Base-by-base conservation (phyloP, 2,329 filamentous ascomycete species). In the Ceratocystis smalleyi region DNA sequence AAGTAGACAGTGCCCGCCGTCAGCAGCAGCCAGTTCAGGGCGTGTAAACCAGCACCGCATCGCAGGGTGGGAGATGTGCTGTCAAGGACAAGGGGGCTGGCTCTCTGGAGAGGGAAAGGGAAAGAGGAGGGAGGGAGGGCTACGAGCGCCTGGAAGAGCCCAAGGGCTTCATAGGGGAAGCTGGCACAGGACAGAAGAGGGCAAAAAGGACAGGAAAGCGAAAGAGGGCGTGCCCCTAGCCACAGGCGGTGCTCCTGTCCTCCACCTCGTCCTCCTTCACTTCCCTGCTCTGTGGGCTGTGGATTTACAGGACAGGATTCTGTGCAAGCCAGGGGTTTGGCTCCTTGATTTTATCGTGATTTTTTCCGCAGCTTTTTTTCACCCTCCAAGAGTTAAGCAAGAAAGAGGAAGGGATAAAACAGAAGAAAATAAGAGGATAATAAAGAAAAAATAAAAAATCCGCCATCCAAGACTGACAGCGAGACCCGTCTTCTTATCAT, bases 241-340 rank as follows among this genome's bases (percentile, higher is more conserved):
- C 27, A 57, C 54, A 32, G 54, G 30, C 24, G 27, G 54, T n/a
- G 54, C 54, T 30, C 49, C 49, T 24, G 5, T 30, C 51, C 17
- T n/a, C n/a, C 47, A 19, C 35, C 35, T 40, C 35, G 35, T 40
- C 35, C 35, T 40, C 35, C 35, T 40, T 15, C 35, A 40, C 35
- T 57, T 57, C 54, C 54, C 54, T 57, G 24, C 54, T 57, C 27
- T 35, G 27, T 57, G 54, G 27, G 22, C 30, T 27, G 30, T 19
- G n/a, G 54, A 57, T 57, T 57, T 35, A 57, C 54, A 57, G 54
- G 54, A n/a, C 54, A 57, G 54, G 54, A 57, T 35, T n/a, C 12
- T 57, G 54, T 15, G 3, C 17, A 32, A 35, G 54, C 54, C 54
- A 57, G 54, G 54, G 54, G 54, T 57, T 19, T 19, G 2, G 54